Evolutionary conservation across 1,139 yeast genomes (phyloP).

Genomic region (Hanseniaspora gamundiae): DNA sequence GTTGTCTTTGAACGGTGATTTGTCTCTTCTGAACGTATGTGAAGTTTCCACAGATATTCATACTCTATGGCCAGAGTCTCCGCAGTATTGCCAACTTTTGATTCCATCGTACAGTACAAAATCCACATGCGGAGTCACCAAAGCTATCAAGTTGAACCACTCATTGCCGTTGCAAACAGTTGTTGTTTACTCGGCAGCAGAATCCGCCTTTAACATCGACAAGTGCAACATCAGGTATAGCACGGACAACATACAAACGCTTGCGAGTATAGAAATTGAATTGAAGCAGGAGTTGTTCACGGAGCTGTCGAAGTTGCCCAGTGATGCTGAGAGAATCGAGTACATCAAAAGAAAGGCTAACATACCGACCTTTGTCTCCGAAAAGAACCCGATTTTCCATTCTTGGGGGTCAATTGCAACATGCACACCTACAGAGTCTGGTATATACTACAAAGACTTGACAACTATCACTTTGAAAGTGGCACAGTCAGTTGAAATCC

Average conservation of each 20-base stretch:
- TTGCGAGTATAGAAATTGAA: constrained; percentile 12
- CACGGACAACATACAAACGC: constrained; percentile 8
- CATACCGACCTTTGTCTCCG: constrained; percentile 12
- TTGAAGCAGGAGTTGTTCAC: constrained; percentile 14
- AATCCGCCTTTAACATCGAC: constrained; percentile 9
- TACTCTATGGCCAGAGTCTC: no score
- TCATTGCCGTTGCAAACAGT: constrained; percentile 10
- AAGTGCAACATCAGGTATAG: constrained; percentile 10
- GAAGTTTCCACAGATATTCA: constrained; percentile 9
- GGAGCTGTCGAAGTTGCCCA: constrained; percentile 11
- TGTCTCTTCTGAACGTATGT: constrained; percentile 3
- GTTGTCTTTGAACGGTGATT: constrained; percentile 6
- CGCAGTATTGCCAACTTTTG: neutral
- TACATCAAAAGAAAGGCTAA: constrained; percentile 16
- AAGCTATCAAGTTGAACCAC: constrained; percentile 7
- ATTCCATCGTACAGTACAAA: constrained; percentile 9
- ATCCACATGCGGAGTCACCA: constrained; percentile 1
- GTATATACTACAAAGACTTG: constrained; percentile 13
- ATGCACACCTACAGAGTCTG: constrained; percentile 13
- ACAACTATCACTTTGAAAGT: no score
- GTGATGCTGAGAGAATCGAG: constrained; percentile 11
- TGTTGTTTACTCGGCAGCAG: constrained; percentile 7
- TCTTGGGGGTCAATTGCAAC: constrained; percentile 14
- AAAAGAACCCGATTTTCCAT: constrained; percentile 11
- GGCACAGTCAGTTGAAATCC: no score